Percentiles rank a stretch among this genome's conserved stretches.
phyloP scores from a whole-genome alignment of 192 early-diverging fungal genomes.

The Allomyces arbusculus region DNA sequence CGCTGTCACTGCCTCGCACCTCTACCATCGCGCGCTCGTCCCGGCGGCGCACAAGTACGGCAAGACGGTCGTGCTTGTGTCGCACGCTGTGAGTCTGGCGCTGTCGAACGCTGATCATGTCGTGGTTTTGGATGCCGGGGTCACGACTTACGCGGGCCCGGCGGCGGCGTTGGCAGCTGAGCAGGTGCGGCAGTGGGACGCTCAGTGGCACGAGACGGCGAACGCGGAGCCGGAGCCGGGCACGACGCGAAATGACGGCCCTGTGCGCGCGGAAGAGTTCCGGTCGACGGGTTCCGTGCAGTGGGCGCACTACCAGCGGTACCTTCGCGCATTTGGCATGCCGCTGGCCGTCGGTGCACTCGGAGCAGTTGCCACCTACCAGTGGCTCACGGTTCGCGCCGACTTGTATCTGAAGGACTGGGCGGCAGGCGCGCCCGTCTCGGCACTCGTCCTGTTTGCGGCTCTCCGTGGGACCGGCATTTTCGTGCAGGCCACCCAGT shows the following conservation, averaged over 20 bases:
- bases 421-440: background rate
- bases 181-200: background rate
- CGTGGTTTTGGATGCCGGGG: background rate
- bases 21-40: conserved; percentile 21
- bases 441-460: background rate
- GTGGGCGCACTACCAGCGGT: conserved; percentile 2
- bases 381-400: background rate
- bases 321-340: conserved; percentile 1
- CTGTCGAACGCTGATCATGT: background rate
- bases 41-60: conserved; percentile 9
- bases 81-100: background rate
- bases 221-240: background rate
- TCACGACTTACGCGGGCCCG: no score
- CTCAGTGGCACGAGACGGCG: background rate
- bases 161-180: background rate
- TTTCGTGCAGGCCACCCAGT: background rate
- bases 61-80: background rate
- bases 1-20: conserved; percentile 17
- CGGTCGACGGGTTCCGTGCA: no score
- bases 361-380: background rate
- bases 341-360: background rate
- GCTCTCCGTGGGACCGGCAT: background rate
- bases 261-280: background rate
- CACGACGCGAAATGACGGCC: background rate
- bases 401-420: background rate